Conservation (phyloP, 2,329 filamentous ascomycete species). For the Sporothrix protearum region DNA sequence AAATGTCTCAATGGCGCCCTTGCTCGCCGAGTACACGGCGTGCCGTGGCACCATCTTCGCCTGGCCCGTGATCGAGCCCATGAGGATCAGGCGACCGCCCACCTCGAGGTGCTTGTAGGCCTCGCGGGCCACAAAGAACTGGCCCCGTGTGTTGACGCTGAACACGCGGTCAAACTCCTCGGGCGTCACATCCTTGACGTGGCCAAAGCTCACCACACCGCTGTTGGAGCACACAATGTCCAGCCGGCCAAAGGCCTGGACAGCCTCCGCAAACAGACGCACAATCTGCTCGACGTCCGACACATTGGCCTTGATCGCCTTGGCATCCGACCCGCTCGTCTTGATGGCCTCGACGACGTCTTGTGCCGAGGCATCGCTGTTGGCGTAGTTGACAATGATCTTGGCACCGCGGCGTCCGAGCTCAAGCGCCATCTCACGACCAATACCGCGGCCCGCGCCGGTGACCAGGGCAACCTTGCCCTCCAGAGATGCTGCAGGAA, state of each 20-base stretch:
- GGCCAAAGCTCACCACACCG: constrained; percentile 57
- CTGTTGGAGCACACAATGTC: constrained; percentile 62
- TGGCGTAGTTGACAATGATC: constrained; percentile 38
- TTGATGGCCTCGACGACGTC: constrained; percentile 29
- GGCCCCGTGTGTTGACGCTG: constrained; percentile 56
- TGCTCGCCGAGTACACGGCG: constrained; percentile 38
- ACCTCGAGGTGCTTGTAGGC: constrained; percentile 60
- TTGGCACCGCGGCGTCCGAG: constrained; percentile 34
- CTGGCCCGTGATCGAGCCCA: constrained; percentile 56
- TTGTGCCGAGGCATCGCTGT: constrained; percentile 29
- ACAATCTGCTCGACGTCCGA: constrained; percentile 34
- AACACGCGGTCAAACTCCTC: constrained; percentile 62
- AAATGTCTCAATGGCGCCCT: constrained; percentile 38
- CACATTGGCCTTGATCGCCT: constrained; percentile 37
- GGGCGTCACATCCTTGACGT: constrained; percentile 53
- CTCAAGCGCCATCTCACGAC: constrained; percentile 56
- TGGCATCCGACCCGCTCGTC: constrained; percentile 29
- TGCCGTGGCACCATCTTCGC: constrained; percentile 36
- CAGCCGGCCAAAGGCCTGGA: constrained; percentile 56
- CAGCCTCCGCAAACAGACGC: constrained; percentile 46
- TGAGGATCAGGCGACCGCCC: constrained; percentile 61
- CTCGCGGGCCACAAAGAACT: constrained; percentile 61
- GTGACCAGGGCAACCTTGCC: constrained; percentile 35
- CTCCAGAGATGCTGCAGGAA: constrained; percentile 32
- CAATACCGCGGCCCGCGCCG: constrained; percentile 52